Evolutionary conservation across 2,329 filamentous ascomycete genomes (phyloP), one percentile per base, ranked within the genome.

Genomic region (Fusarium chuoi): DNA sequence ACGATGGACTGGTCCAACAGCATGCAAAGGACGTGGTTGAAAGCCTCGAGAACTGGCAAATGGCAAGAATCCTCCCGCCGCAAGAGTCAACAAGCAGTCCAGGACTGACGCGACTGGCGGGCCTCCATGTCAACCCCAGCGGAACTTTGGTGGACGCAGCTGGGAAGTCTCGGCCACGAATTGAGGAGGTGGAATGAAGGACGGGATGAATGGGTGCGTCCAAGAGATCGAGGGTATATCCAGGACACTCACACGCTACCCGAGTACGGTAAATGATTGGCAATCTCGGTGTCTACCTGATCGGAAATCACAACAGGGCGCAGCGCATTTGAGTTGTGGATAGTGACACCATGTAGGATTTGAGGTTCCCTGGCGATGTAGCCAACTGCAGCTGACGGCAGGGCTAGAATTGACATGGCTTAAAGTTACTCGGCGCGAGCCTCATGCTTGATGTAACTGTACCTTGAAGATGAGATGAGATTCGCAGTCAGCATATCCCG

Each of bases 1-100:
- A 85, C 30, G 93, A 95, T 78, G 91, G 88, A 1, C 82, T 95
- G 46, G 92, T 93, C 17, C 87, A 87, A 70, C 87, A 91, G 75
- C 92, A 94, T 80, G 91, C 91, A 6, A 83, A 82, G 38, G 91
- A 91, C 75, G 90, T 92, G n/a, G 80, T 90, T 17, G 92, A 94
- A 79, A 91, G 89, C 55, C 78, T 94, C 68, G 87, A 91, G 74
- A 89, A 87, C 65, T 91, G 89, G 88, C 85, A 87, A 65, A 81
- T 91, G 79, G 85, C 87, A 61, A 84, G 81, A 59, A 73, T 90
- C 62, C 78, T 89, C 46, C 85, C 84, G 30, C 70, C 82, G 28
- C 74, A 74, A 52, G 66, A 78, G 56, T 75, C 73, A 68, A 64
- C 62, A 58, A 74, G 63, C 60, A 68, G 49, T 28, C 68, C 76